Conservation (phyloP, 805 yeast genomes). For the Candida fluviatilis region DNA sequence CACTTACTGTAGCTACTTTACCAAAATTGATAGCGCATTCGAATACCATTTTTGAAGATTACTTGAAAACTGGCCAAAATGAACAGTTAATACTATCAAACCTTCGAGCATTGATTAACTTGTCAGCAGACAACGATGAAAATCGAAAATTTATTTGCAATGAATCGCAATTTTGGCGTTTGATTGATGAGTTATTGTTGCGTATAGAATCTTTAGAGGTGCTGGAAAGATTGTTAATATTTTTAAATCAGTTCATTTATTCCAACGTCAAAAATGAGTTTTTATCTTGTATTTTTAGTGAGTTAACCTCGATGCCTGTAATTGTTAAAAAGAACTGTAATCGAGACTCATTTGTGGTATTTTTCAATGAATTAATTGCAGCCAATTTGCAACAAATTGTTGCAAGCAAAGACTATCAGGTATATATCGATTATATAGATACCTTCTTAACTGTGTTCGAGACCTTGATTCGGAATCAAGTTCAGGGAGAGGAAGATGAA, state of each 20-base stretch:
- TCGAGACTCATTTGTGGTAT: background rate
- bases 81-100: conserved; percentile 13
- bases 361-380: background rate
- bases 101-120: conserved; percentile 30
- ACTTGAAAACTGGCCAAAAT: background rate
- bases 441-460: conserved; percentile 4
- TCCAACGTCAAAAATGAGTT: background rate
- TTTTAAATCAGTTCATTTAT: conserved; percentile 5
- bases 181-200: conserved; percentile 2
- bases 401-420: background rate
- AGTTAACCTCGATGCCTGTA: background rate
- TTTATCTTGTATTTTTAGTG: background rate
- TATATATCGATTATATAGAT: conserved; percentile 4
- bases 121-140: conserved; percentile 30
- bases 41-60: background rate
- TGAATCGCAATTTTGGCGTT: conserved; percentile 17
- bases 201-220: background rate
- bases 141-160: conserved; percentile 14
- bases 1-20: background rate
- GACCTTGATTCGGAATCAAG: background rate
- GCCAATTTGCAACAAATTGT: background rate
- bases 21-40: conserved; percentile 1
- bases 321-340: background rate
- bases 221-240: conserved; percentile 1
- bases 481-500: conserved; percentile 9